A percentile compares a stretch with the other conserved stretches of the same genome.
phyloP scores from a whole-genome alignment of 257 asterid species.

The Jacaranda copaia region DNA sequence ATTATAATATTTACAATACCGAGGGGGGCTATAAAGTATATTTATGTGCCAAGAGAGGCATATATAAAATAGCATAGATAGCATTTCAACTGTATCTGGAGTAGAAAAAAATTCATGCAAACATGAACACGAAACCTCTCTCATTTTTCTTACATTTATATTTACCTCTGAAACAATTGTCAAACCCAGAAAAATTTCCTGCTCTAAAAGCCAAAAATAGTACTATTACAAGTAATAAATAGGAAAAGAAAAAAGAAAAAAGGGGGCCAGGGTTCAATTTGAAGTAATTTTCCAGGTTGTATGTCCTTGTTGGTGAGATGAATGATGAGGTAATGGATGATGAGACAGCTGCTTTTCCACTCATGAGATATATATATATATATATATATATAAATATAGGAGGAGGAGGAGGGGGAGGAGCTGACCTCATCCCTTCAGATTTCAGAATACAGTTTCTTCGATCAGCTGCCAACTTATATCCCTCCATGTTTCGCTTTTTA shows the following conservation, averaged over 20 bases:
- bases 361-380: conserved; percentile 1
- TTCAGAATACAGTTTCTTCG: conserved; percentile 42
- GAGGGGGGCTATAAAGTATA: no score
- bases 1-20: no score
- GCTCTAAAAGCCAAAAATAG: background rate
- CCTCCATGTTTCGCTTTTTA: conserved; percentile 48
- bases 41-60: background rate
- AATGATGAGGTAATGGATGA: conserved; percentile 47
- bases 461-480: conserved; percentile 41
- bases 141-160: conserved; percentile 20
- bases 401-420: no score
- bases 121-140: conserved; percentile 13
- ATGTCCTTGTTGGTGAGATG: background rate
- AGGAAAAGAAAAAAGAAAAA: background rate
- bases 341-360: conserved; percentile 46
- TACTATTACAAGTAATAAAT: background rate
- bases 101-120: conserved; percentile 6
- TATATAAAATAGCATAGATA: background rate
- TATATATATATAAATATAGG: no score
- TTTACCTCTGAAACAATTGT: conserved; percentile 27
- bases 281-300: conserved; percentile 26
- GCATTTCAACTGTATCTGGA: conserved; percentile 21
- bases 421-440: conserved; percentile 46
- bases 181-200: background rate
- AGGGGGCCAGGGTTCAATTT: background rate